phyloP scores from a whole-genome alignment of 2,329 filamentous ascomycete genomes.

The Cercospora citrullina region DNA sequence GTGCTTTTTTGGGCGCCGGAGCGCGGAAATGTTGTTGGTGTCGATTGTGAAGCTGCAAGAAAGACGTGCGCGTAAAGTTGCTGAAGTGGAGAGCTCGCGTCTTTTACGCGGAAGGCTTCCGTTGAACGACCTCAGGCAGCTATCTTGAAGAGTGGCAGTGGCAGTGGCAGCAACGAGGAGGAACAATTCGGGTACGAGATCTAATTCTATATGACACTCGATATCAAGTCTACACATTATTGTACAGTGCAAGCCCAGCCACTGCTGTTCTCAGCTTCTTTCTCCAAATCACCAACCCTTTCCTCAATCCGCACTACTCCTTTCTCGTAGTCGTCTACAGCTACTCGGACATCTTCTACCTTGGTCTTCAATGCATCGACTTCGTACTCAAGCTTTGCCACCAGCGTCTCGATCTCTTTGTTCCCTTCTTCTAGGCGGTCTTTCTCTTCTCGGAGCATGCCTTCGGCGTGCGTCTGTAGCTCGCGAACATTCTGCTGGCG shows the following conservation, averaged over 20 bases:
- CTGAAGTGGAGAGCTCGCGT: not conserved
- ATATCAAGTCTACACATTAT: constrained; percentile 15
- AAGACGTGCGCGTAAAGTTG: not conserved
- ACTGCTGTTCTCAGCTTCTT: constrained; percentile 53
- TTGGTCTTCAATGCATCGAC: constrained; percentile 76
- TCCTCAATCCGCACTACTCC: constrained; percentile 54
- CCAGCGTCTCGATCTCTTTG: constrained; percentile 76
- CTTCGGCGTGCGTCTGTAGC: constrained; percentile 66
- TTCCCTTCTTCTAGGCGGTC: constrained; percentile 67
- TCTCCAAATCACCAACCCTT: constrained; percentile 54
- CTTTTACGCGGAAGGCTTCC: constrained; percentile 2
- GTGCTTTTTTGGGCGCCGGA: not conserved
- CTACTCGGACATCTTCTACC: constrained; percentile 83
- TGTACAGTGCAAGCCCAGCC: constrained; percentile 35
- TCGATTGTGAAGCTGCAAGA: not conserved
- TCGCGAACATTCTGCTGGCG: constrained; percentile 69
- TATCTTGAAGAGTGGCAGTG: not conserved
- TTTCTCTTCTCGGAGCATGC: constrained; percentile 69
- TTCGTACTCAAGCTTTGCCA: constrained; percentile 89
- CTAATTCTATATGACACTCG: not conserved
- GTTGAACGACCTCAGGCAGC: not conserved
- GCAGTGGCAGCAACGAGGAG: not conserved
- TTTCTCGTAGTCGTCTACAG: constrained; percentile 73
- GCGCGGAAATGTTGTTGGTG: not conserved
- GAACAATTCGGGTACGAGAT: not conserved